These are phyloP conservation scores for Penicillium frequentans DNA, from an alignment of 2,329 filamentous ascomycete genomes.

Conservation along the genomic window DNA sequence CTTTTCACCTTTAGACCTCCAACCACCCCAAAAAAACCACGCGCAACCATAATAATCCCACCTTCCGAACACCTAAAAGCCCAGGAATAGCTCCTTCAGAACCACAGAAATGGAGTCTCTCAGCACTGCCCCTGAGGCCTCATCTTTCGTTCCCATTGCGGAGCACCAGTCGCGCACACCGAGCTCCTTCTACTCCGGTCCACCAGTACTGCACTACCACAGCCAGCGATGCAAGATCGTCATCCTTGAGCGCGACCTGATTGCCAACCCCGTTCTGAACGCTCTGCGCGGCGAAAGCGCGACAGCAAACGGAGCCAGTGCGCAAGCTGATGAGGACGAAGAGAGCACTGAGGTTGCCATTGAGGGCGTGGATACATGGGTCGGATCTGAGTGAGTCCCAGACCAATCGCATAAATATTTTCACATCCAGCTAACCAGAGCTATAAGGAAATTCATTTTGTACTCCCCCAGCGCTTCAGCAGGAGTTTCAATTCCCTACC, in stretches of 20 bases:
- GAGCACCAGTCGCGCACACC: slow-evolving; percentile 51
- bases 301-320: not conserved
- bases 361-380: slow-evolving; percentile 45
- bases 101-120: slow-evolving; percentile 44
- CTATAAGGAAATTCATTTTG: slow-evolving; percentile 45
- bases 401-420: not conserved
- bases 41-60: not conserved
- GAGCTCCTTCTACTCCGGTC: slow-evolving; percentile 48
- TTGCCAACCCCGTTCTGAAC: slow-evolving; percentile 34
- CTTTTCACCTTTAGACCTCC: not conserved
- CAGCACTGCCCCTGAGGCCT: slow-evolving; percentile 36
- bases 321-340: slow-evolving; percentile 12
- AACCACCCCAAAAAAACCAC: not conserved
- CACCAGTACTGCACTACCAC: slow-evolving; percentile 49
- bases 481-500: slow-evolving; percentile 50
- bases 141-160: slow-evolving; percentile 44
- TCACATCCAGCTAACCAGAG: not conserved
- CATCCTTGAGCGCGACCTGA: slow-evolving; percentile 42
- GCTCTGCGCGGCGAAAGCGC: slow-evolving; percentile 24
- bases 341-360: slow-evolving; percentile 38
- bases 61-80: too few relatives aligned
- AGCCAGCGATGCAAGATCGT: slow-evolving; percentile 47
- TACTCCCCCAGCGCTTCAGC: slow-evolving; percentile 35
- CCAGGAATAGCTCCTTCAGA: not conserved
- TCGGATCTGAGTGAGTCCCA: slow-evolving; percentile 47